Evolutionary conservation across 108 stramenopile species (phyloP).

Genomic region (Discostella pseudostelligera): DNA sequence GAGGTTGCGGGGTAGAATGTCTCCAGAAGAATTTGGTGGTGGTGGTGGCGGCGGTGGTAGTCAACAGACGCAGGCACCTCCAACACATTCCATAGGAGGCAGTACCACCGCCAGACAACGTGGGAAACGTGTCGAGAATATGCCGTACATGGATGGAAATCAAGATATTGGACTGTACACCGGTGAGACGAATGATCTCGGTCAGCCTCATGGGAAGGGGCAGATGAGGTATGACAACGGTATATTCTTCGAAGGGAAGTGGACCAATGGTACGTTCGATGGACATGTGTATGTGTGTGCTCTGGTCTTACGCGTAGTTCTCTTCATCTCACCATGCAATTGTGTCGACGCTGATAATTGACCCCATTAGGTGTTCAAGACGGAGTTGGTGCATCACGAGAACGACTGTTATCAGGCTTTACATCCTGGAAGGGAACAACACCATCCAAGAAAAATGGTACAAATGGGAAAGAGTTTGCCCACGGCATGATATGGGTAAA

Average conservation of each 20-base stretch:
- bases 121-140: slow-evolving; percentile 8
- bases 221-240: slow-evolving; percentile 29
- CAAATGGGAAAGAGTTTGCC: slow-evolving; percentile 4
- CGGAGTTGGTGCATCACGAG: slow-evolving; percentile 8
- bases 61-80: background rate
- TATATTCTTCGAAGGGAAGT: slow-evolving; percentile 21
- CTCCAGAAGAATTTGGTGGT: background rate
- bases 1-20: too few species aligned
- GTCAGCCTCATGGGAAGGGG: slow-evolving; percentile 18
- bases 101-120: background rate
- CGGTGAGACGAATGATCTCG: slow-evolving; percentile 19
- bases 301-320: background rate
- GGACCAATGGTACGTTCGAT: slow-evolving; percentile 13
- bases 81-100: background rate
- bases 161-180: slow-evolving; percentile 18
- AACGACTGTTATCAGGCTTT: slow-evolving; percentile 24
- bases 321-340: background rate
- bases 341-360: background rate
- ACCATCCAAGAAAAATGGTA: slow-evolving; percentile 1
- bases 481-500: slow-evolving; percentile 24
- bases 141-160: slow-evolving; percentile 22
- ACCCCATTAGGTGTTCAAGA: slow-evolving; percentile 3
- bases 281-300: background rate
- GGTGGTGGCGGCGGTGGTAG: background rate
- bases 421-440: slow-evolving; percentile 15